A percentile compares a stretch with the other conserved stretches of the same genome.
Conservation (phyloP, 768 basidiomycete genomes). For the Phylloporus sp. region DNA sequence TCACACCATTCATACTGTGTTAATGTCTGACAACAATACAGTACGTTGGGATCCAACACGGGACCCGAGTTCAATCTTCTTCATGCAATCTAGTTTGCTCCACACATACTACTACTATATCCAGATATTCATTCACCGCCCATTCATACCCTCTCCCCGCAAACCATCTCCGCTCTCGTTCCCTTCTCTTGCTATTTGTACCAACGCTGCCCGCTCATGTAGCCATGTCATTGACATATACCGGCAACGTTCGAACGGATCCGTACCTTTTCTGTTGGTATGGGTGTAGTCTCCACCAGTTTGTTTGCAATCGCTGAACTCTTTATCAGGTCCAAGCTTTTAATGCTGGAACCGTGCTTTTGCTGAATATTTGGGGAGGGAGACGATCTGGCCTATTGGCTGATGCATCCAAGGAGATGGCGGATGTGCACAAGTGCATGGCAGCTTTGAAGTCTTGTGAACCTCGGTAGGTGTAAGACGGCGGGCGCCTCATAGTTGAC, state of each 20-base stretch:
- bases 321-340: conserved; percentile 37
- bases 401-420: conserved; percentile 44
- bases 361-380: conserved; percentile 55
- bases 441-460: conserved; percentile 36
- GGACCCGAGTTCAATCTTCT: conserved; percentile 32
- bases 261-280: conserved; percentile 31
- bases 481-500: background rate
- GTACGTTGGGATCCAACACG: conserved; percentile 45
- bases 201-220: conserved; percentile 75
- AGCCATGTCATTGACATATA: conserved; percentile 66
- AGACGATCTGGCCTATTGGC: conserved; percentile 38
- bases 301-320: background rate
- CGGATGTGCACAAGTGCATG: conserved; percentile 53
- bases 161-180: conserved; percentile 47
- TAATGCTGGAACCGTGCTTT: conserved; percentile 47
- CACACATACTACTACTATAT: conserved; percentile 52
- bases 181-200: conserved; percentile 75
- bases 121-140: conserved; percentile 73
- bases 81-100: conserved; percentile 49
- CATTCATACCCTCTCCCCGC: conserved; percentile 67
- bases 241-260: conserved; percentile 31
- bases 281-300: background rate
- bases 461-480: conserved; percentile 26
- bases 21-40: conserved; percentile 17
- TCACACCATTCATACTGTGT: background rate